These are phyloP conservation scores for Xanthoconium purpureum DNA, from an alignment of 768 basidiomycete genomes.

Conservation along the genomic window DNA sequence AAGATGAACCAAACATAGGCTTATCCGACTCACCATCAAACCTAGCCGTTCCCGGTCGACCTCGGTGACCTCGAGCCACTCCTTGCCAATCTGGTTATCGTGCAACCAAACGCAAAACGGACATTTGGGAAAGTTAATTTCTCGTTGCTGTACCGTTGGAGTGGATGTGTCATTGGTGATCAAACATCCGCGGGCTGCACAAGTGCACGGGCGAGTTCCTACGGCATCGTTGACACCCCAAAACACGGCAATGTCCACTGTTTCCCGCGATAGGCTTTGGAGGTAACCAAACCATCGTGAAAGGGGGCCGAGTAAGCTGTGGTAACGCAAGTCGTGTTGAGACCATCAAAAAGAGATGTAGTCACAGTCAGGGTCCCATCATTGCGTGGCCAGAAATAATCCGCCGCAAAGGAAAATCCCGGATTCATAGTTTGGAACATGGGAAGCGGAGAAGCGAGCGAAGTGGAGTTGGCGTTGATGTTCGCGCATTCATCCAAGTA, in stretches of 20 bases:
- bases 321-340: constrained; percentile 12
- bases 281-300: constrained; percentile 69
- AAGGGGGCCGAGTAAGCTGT: constrained; percentile 44
- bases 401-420: constrained; percentile 24
- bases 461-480: constrained; percentile 15
- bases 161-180: constrained; percentile 6
- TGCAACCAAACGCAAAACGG: constrained; percentile 17
- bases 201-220: constrained; percentile 15
- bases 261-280: constrained; percentile 52
- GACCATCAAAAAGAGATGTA: neutral
- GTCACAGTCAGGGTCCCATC: constrained; percentile 4
- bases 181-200: constrained; percentile 13
- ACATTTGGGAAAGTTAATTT: constrained; percentile 6
- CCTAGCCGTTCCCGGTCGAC: constrained; percentile 24
- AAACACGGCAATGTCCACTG: constrained; percentile 58
- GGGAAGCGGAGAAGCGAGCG: constrained; percentile 15
- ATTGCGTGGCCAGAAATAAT: constrained; percentile 8
- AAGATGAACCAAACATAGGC: constrained; percentile 4
- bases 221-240: constrained; percentile 43
- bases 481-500: constrained; percentile 23
- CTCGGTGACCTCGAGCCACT: constrained; percentile 36
- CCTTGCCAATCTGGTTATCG: constrained; percentile 31
- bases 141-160: neutral
- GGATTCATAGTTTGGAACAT: constrained; percentile 18
- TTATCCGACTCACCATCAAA: constrained; percentile 26